Evolutionary conservation across 139 green algal species (phyloP).

Genomic region (Mesotaenium endlicherianum): DNA sequence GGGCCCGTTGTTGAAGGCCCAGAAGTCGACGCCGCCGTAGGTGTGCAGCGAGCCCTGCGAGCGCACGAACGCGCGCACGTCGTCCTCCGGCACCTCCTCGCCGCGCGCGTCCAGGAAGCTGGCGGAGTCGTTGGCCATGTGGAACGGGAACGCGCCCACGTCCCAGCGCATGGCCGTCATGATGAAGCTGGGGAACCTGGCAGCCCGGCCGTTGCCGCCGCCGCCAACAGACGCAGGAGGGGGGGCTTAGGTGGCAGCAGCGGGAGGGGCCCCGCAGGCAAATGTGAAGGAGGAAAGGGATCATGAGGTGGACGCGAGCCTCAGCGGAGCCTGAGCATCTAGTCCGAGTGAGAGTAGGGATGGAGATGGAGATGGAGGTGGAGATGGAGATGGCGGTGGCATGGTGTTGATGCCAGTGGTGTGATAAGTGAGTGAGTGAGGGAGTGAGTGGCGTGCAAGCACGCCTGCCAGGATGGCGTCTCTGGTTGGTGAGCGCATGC

Average conservation of each 20-base stretch:
- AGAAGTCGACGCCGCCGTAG: constrained; percentile 30
- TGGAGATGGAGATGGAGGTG: background rate
- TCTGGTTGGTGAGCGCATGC: too few relatives aligned
- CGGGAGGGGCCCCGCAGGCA: background rate
- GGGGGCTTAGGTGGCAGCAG: background rate
- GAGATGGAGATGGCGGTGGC: too few relatives aligned
- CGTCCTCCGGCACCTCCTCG: background rate
- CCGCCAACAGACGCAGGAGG: background rate
- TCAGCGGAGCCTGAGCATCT: background rate
- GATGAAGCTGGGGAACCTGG: constrained; percentile 7
- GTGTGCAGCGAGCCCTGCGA: constrained; percentile 10
- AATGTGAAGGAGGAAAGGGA: background rate
- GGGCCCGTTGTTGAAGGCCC: constrained; percentile 24
- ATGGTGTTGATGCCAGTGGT: too few relatives aligned
- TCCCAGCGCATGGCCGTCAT: constrained; percentile 37
- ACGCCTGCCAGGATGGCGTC: too few relatives aligned
- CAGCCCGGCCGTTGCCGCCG: background rate
- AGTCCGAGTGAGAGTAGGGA: background rate
- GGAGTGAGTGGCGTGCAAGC: too few relatives aligned
- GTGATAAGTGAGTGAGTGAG: too few relatives aligned
- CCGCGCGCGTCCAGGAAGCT: background rate
- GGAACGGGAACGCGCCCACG: background rate
- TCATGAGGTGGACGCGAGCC: background rate
- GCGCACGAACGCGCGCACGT: background rate
- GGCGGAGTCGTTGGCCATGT: background rate